phyloP scores from a whole-genome alignment of 75 land plant genomes.

The Picea glauca region DNA sequence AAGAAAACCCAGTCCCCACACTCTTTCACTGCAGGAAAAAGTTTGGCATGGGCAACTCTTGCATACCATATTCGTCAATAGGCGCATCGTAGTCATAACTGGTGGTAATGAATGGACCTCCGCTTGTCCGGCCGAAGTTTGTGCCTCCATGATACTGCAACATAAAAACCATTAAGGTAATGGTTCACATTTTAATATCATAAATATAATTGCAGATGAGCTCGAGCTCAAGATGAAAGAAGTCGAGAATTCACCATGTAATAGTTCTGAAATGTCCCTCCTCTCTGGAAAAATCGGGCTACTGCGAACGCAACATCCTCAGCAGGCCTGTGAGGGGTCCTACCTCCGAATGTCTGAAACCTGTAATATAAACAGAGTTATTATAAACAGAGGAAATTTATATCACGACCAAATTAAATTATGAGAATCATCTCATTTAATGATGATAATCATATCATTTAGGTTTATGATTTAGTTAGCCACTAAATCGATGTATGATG shows the following conservation, averaged over 20 bases:
- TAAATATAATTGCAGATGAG: neutral
- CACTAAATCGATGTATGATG: too few species aligned
- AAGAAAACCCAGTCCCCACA: too few species aligned
- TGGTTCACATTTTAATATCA: neutral
- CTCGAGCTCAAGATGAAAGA: neutral
- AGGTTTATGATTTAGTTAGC: too few species aligned
- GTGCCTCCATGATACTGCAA: slow-evolving; percentile 43
- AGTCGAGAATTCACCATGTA: slow-evolving; percentile 62
- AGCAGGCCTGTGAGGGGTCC: slow-evolving; percentile 76
- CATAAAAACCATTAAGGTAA: slow-evolving; percentile 10
- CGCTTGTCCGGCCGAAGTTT: slow-evolving; percentile 65
- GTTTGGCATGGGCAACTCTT: neutral
- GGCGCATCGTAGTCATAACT: slow-evolving; percentile 86
- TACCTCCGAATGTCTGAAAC: slow-evolving; percentile 75
- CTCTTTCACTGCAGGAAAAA: too few species aligned
- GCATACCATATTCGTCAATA: slow-evolving; percentile 56
- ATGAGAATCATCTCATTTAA: neutral
- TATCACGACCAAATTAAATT: neutral
- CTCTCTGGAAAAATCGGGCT: slow-evolving; percentile 93
- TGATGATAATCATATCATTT: too few species aligned
- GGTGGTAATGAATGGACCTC: slow-evolving; percentile 83
- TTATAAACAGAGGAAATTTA: neutral
- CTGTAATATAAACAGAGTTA: slow-evolving; percentile 16
- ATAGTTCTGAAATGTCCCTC: slow-evolving; percentile 95
- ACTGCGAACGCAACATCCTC: slow-evolving; percentile 96